phyloP scores from a whole-genome alignment of 1,284 basidiomycete genomes.

The Anthracocystis walkeri region DNA sequence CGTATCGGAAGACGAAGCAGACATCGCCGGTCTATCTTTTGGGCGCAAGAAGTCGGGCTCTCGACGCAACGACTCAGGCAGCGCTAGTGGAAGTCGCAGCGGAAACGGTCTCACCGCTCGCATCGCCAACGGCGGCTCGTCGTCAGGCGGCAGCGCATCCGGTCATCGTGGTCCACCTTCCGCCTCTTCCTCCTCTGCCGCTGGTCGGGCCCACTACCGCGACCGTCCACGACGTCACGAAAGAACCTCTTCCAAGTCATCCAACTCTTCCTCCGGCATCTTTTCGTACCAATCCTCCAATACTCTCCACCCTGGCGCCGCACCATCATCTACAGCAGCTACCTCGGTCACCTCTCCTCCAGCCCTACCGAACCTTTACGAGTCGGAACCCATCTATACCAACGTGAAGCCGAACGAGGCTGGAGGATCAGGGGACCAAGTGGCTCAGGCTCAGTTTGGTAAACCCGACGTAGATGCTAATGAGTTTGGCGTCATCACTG shows the following conservation, averaged over 20 bases:
- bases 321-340: constrained; percentile 14
- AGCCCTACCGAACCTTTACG: constrained; percentile 39
- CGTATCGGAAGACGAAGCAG: constrained; percentile 59
- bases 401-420: not conserved
- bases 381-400: constrained; percentile 25
- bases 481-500: constrained; percentile 45
- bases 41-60: constrained; percentile 31
- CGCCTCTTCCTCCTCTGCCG: constrained; percentile 15
- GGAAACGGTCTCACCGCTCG: constrained; percentile 23
- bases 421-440: not conserved
- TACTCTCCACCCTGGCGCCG: constrained; percentile 5
- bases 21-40: constrained; percentile 60
- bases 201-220: constrained; percentile 37
- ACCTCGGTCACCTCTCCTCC: constrained; percentile 15
- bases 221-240: constrained; percentile 57
- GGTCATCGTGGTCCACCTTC: constrained; percentile 7
- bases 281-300: constrained; percentile 24
- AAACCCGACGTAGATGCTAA: constrained; percentile 28
- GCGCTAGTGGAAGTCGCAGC: constrained; percentile 28
- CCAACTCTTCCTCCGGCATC: constrained; percentile 41
- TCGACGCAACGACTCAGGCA: constrained; percentile 21
- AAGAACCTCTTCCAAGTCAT: constrained; percentile 35
- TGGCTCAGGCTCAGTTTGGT: constrained; percentile 15
- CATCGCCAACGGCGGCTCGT: constrained; percentile 21
- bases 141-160: constrained; percentile 35